Evolutionary conservation across 176 grass and related monocot genomes (phyloP), one percentile per base, ranked within the genome.

Genomic region (Triticum turgidum): DNA sequence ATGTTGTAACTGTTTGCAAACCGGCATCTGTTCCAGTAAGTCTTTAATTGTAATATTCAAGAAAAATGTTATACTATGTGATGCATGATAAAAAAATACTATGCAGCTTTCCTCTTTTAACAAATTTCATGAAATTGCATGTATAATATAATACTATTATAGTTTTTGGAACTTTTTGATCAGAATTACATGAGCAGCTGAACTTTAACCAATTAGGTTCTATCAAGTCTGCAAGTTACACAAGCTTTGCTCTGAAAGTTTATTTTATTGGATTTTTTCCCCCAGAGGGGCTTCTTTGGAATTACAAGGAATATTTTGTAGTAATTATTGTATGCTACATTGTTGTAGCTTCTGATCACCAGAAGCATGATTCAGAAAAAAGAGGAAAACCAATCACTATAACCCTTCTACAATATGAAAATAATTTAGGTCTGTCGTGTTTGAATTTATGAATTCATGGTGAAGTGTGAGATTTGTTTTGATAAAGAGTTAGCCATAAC

Each of bases 11-110:
- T 49, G 87, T 98, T 82, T 96, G 85, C 80, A 98, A 98, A 84
- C 93, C 93, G 65, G 96, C 93, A 89, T 96, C 96, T 83, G 84
- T 96, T 86, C 93, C 96, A 32, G 96, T 94, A 92, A 94, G 96
- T 77, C 59, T 20, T 71, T 70, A 69, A 70, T 47, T 52, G 12
- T 69, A 58, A 34, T 74, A 25, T 67, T 73, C 29, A 17, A 30
- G 32, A 80, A 44, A 69, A 24, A 71, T 73, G 4, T 21, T 76
- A 74, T 75, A 67, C 20, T 49, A 8, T 47, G 41, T 86, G 49
- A 52, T 77, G n/a, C 59, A 52, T 51, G 11, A 56, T 35, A 65
- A 44, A 29, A 44, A 24, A 86, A 86, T 18, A 20, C 11, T 80
- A 74, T 49, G 22, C 47, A 61, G 34, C n/a, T 66, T n/a, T 17